Conservation (phyloP, 306 rosid genomes). For the Benincasa hispida region DNA sequence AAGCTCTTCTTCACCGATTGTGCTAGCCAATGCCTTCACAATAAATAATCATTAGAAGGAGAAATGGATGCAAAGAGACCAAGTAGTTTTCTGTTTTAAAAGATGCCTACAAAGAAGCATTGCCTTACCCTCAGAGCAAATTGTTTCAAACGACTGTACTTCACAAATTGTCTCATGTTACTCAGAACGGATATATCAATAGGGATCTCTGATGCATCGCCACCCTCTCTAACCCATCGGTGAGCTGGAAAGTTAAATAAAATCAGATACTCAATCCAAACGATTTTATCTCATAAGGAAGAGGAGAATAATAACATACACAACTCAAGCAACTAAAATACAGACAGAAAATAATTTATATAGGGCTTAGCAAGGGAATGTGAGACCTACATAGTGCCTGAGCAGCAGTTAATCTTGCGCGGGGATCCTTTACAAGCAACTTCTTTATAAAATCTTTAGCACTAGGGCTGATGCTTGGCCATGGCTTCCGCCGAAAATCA, state of each 20-base stretch:
- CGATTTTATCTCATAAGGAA: background rate
- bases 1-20: conserved; percentile 74
- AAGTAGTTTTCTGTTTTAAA: conserved; percentile 6
- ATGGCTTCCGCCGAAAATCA: conserved; percentile 92
- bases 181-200: conserved; percentile 85
- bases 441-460: conserved; percentile 95
- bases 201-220: conserved; percentile 85
- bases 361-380: background rate
- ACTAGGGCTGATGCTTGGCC: conserved; percentile 66
- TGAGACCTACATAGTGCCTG: conserved; percentile 87
- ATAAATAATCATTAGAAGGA: conserved; percentile 9
- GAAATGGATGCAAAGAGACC: conserved; percentile 6
- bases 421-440: conserved; percentile 88
- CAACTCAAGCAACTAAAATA: background rate
- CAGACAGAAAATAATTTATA: background rate
- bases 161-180: conserved; percentile 92
- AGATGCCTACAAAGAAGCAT: background rate
- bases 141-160: conserved; percentile 89
- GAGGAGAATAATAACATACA: background rate
- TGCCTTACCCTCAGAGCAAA: conserved; percentile 77
- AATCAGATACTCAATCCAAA: conserved; percentile 12
- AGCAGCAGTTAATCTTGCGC: conserved; percentile 96
- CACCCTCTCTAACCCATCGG: conserved; percentile 97
- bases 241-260: conserved; percentile 55
- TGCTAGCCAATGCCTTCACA: conserved; percentile 93